Evolutionary conservation across 192 early-diverging fungal genomes (phyloP), one percentile per base, ranked within the genome.

Genomic region (Gryganskiella cystojenkinii): DNA sequence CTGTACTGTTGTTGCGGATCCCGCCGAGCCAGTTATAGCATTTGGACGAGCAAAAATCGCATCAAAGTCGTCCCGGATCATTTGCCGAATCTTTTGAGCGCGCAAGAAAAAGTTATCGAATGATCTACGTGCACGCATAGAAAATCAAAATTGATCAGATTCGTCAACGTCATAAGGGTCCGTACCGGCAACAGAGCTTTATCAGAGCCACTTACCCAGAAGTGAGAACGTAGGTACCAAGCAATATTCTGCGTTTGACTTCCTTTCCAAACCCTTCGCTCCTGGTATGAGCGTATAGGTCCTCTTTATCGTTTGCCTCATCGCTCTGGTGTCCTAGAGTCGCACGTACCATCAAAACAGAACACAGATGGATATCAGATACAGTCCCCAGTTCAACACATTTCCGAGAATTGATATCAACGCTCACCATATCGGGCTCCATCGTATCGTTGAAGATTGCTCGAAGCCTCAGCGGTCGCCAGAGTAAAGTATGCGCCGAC

Each of bases 401-500:
- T n/a, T n/a, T n/a, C n/a, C n/a, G n/a, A n/a, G n/a, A n/a, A n/a
- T 5, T 7, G 25, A 33, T 2, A 8, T 31, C 13, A 9, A 33
- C 8, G 73, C 54, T 69, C 57, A 80, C 96, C 96, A 76, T 93
- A 98, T 57, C 94, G 87, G 9, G 95, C 64, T 7, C 96, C 96
- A 71, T 97, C 95, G 62, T 86, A 98, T 51, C 93, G 84, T 49
- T 95, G 90, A 49, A 98, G 73, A 69, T 98, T 98, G 20, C 94
- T 96, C 6, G 90, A 91, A 1, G 96, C 95, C 80, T 98, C 96
- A 6, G 96, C 95, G 25, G 91, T 85, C 6, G 92, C 95, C 46
- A 98, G 70, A 0, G 93, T 91, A 66, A 97, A 95, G 79, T 98
- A 98, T 4, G 92, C 88, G 9, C 94, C 87, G 24, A 98, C 86